A percentile compares a stretch with the other conserved stretches of the same genome.
These are phyloP conservation scores for Candida ulmi DNA, from an alignment of 805 yeast genomes.

Conservation along the genomic window DNA sequence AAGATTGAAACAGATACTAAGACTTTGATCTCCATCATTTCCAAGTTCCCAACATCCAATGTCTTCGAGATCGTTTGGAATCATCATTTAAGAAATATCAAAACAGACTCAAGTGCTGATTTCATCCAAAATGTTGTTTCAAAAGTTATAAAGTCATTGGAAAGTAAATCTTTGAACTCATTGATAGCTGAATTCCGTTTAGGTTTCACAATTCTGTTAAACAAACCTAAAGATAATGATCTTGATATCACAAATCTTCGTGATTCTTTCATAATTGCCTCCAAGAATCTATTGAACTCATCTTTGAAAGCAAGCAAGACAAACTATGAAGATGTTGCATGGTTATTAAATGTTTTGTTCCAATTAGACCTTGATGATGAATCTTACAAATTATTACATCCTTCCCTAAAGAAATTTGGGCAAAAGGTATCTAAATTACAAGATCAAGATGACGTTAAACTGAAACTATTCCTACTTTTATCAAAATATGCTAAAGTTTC, in stretches of 20 bases:
- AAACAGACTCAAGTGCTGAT: slow-evolving; percentile 21
- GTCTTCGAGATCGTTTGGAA: slow-evolving; percentile 35
- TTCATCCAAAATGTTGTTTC: slow-evolving; percentile 20
- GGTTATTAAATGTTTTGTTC: slow-evolving; percentile 29
- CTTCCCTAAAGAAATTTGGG: slow-evolving; percentile 9
- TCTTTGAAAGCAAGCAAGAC: not conserved
- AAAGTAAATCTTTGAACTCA: slow-evolving; percentile 3
- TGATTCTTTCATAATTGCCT: slow-evolving; percentile 5
- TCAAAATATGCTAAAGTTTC: slow-evolving; percentile 14
- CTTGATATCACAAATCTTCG: slow-evolving; percentile 2
- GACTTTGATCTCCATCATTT: slow-evolving; percentile 17
- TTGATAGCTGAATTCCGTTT: slow-evolving; percentile 9
- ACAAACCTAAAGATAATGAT: not conserved
- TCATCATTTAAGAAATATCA: slow-evolving; percentile 34
- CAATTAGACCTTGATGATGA: slow-evolving; percentile 8
- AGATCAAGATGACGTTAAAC: slow-evolving; percentile 13
- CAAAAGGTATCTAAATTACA: slow-evolving; percentile 5
- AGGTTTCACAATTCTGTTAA: slow-evolving; percentile 12
- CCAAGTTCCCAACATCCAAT: slow-evolving; percentile 9
- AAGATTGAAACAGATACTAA: slow-evolving; percentile 39
- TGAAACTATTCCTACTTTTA: slow-evolving; percentile 25
- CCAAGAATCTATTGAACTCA: slow-evolving; percentile 5
- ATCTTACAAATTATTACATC: slow-evolving; percentile 7
- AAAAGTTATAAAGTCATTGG: slow-evolving; percentile 12
- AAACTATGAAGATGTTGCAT: slow-evolving; percentile 10